Conservation (phyloP, 805 yeast genomes). For the Komagataella mondaviorum region DNA sequence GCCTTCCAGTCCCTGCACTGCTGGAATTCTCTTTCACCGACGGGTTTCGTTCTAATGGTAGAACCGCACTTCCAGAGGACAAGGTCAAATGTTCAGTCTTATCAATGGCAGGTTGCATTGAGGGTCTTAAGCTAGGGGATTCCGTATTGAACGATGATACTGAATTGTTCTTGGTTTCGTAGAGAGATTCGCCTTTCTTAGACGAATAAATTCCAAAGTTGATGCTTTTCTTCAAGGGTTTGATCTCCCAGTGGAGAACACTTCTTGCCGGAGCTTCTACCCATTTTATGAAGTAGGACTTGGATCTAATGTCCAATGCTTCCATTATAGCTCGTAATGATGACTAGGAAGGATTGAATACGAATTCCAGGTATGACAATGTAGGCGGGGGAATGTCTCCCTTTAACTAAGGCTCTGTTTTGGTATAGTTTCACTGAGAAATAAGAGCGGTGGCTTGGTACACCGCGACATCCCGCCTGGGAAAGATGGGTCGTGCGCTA, state of each 20-base stretch:
- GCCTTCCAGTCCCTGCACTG: constrained; percentile 1
- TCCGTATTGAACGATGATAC: not conserved
- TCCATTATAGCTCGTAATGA: constrained; percentile 43
- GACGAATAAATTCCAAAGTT: constrained; percentile 19
- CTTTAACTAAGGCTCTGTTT: not conserved
- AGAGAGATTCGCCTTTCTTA: constrained; percentile 7
- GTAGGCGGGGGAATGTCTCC: not conserved
- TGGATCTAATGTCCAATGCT: constrained; percentile 79
- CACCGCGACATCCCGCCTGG: not conserved
- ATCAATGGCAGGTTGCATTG: not conserved
- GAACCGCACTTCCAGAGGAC: not conserved
- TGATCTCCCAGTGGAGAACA: constrained; percentile 63
- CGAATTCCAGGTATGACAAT: not conserved
- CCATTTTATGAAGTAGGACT: constrained; percentile 88
- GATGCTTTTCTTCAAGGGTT: constrained; percentile 60
- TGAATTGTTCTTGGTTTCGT: not conserved
- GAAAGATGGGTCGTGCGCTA: not conserved
- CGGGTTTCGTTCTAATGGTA: not conserved
- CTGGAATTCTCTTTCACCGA: constrained; percentile 5
- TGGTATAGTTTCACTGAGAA: not conserved
- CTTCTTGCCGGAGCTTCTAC: constrained; percentile 60
- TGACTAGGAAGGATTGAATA: not conserved
- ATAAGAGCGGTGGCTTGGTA: not conserved
- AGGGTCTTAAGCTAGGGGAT: not conserved
- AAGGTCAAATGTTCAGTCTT: not conserved